phyloP scores from a whole-genome alignment of 306 rosid species.

The Sechiopsis laciniata region DNA sequence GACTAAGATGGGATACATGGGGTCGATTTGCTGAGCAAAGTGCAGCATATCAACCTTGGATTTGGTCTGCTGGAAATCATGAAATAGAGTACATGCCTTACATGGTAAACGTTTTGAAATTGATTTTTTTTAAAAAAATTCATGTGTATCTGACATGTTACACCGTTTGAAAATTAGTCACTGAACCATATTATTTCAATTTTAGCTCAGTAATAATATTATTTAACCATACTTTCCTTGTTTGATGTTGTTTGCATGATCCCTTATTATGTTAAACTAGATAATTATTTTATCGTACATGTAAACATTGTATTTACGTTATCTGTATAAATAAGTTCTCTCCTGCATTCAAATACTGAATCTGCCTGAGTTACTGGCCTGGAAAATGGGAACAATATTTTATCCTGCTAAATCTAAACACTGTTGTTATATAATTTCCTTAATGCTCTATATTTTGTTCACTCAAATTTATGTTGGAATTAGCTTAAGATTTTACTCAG shows the following conservation, averaged over 20 bases:
- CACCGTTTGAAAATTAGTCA: background rate
- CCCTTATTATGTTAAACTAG: background rate
- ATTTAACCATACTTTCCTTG: background rate
- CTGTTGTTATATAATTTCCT: background rate
- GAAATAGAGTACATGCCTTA: constrained; percentile 86
- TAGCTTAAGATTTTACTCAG: background rate
- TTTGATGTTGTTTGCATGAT: background rate
- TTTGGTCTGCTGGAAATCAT: constrained; percentile 87
- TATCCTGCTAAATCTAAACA: background rate
- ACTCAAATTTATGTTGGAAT: background rate
- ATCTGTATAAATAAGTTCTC: background rate
- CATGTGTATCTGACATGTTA: background rate
- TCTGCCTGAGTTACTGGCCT: constrained; percentile 8
- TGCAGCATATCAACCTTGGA: constrained; percentile 87
- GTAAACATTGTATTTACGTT: background rate
- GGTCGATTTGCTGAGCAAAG: constrained; percentile 71
- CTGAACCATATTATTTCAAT: background rate
- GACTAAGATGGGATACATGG: constrained; percentile 93
- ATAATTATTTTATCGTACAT: constrained; percentile 1
- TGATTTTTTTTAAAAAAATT: background rate
- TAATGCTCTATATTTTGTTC: background rate
- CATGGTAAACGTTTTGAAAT: constrained; percentile 44
- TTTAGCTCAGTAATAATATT: background rate
- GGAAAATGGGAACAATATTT: background rate
- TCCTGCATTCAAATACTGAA: constrained; percentile 2